Evolutionary conservation across 2,329 filamentous ascomycete genomes (phyloP).

Genomic region (Colletotrichum tofieldiae): DNA sequence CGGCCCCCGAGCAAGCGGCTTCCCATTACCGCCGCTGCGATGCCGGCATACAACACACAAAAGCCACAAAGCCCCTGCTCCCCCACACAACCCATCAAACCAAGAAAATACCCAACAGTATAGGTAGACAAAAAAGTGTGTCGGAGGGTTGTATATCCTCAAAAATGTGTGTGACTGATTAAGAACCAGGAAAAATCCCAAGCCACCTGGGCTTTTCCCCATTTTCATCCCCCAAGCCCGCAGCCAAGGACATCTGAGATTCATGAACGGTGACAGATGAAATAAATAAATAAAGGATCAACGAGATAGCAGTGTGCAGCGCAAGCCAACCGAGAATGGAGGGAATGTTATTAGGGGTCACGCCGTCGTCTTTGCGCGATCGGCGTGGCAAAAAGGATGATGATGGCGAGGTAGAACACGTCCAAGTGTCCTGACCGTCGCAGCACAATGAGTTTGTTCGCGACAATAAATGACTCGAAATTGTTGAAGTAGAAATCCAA

Average conservation of each 20-base stretch:
- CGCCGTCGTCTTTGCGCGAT: slow-evolving; percentile 30
- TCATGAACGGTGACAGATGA: slow-evolving; percentile 47
- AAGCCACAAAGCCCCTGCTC: slow-evolving; percentile 28
- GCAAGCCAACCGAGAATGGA: slow-evolving; percentile 40
- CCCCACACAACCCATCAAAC: slow-evolving; percentile 31
- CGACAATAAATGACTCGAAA: slow-evolving; percentile 42
- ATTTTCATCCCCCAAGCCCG: slow-evolving; percentile 50
- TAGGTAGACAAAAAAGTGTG: slow-evolving; percentile 33
- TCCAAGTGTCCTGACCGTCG: slow-evolving; percentile 18
- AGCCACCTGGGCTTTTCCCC: slow-evolving; percentile 57
- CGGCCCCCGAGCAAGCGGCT: slow-evolving; percentile 15
- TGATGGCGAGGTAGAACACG: slow-evolving; percentile 20
- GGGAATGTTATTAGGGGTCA: slow-evolving; percentile 39
- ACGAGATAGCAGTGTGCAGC: slow-evolving; percentile 23
- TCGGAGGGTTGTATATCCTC: slow-evolving; percentile 38
- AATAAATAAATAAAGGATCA: slow-evolving; percentile 49
- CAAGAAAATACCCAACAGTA: slow-evolving; percentile 37
- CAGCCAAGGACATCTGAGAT: slow-evolving; percentile 43
- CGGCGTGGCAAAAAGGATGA: slow-evolving; percentile 19
- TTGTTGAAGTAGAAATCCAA: slow-evolving; percentile 47
- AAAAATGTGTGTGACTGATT: slow-evolving; percentile 42
- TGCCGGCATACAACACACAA: slow-evolving; percentile 30
- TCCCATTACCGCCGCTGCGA: slow-evolving; percentile 22
- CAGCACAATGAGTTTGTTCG: slow-evolving; percentile 29
- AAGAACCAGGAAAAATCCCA: slow-evolving; percentile 49